Conservation (phyloP, 768 basidiomycete genomes). For the Calocera cornea region DNA sequence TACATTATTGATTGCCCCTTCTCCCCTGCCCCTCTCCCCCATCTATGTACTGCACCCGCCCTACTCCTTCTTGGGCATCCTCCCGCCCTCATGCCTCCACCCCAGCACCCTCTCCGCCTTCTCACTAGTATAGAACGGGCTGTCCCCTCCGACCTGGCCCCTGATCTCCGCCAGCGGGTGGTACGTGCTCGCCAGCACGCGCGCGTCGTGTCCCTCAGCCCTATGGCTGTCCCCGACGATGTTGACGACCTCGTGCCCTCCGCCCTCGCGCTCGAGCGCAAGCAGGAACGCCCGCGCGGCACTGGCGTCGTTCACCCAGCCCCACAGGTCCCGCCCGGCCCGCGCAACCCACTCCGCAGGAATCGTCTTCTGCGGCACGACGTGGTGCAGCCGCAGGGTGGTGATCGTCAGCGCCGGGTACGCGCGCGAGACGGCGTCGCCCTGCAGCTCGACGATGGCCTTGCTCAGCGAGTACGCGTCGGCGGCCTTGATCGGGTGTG, state of each 20-base stretch:
- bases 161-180: slow-evolving; percentile 11
- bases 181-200: slow-evolving; percentile 8
- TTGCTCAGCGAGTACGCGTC: slow-evolving; percentile 14
- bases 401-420: slow-evolving; percentile 13
- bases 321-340: slow-evolving; percentile 11
- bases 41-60: not conserved
- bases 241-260: slow-evolving; percentile 13
- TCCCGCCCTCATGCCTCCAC: slow-evolving; percentile 13
- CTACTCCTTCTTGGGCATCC: not conserved
- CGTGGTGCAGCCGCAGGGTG: slow-evolving; percentile 12
- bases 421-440: slow-evolving; percentile 7
- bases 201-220: slow-evolving; percentile 7
- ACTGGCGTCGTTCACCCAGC: slow-evolving; percentile 4
- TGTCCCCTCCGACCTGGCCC: not conserved
- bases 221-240: slow-evolving; percentile 8
- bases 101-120: slow-evolving; percentile 13
- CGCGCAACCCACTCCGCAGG: not conserved
- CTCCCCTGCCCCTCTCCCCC: not conserved
- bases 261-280: slow-evolving; percentile 10
- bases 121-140: slow-evolving; percentile 10
- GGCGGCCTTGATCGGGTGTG: slow-evolving; percentile 11
- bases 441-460: slow-evolving; percentile 12
- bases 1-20: not conserved
- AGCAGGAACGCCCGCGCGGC: slow-evolving; percentile 12
- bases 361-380: not conserved